Evolutionary conservation across 2,329 filamentous ascomycete species (phyloP).

Genomic region (Hyphodiscus sp.): DNA sequence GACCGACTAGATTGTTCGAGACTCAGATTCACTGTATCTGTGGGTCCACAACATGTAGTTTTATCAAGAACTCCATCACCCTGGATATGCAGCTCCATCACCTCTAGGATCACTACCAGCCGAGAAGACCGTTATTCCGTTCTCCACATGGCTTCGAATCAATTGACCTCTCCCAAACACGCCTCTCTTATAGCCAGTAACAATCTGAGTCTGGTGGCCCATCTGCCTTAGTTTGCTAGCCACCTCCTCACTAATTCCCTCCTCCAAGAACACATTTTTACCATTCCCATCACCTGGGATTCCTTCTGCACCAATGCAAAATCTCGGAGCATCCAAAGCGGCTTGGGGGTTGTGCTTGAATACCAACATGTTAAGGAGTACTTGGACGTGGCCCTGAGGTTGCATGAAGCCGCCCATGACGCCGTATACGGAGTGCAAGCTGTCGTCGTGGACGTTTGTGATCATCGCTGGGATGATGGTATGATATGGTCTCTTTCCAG

Average conservation of each 20-base stretch:
- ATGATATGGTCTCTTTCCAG: constrained; percentile 87
- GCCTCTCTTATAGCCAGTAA: constrained; percentile 57
- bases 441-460: constrained; percentile 68
- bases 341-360: constrained; percentile 79
- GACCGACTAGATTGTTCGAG: too few species aligned
- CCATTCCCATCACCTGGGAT: constrained; percentile 55
- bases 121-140: constrained; percentile 70
- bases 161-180: constrained; percentile 85
- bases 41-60: too few species aligned
- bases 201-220: constrained; percentile 67
- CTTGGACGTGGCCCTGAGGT: constrained; percentile 92
- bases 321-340: constrained; percentile 82
- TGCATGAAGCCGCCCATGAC: constrained; percentile 99
- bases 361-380: constrained; percentile 80
- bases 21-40: too few species aligned
- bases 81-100: constrained; percentile 65
- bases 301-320: constrained; percentile 71
- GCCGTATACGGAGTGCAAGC: constrained; percentile 79
- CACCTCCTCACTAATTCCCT: constrained; percentile 66
- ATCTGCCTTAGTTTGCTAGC: constrained; percentile 59
- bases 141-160: constrained; percentile 72
- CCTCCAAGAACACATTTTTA: constrained; percentile 69
- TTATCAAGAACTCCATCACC: neutral
- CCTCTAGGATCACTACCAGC: constrained; percentile 84
- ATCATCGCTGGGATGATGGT: constrained; percentile 94